A percentile compares a stretch with the other conserved stretches of the same genome.
Evolutionary conservation across 2,329 filamentous ascomycete species (phyloP).

Genomic region (Aspergillus quadricinctus): DNA sequence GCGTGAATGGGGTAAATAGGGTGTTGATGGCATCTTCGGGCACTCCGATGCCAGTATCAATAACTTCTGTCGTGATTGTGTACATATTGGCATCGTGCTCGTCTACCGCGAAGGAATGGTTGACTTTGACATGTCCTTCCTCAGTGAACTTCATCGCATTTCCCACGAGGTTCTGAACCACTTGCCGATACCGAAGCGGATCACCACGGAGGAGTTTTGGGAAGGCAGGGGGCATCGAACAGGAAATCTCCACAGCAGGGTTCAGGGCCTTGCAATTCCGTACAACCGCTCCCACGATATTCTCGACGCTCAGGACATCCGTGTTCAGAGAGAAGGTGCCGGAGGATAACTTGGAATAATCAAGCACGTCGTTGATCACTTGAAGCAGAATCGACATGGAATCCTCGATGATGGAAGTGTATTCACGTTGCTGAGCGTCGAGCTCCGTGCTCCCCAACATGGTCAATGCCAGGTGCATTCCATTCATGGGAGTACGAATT

Average conservation of each 20-base stretch:
- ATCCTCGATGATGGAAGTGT: conserved; percentile 55
- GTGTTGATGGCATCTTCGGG: conserved; percentile 41
- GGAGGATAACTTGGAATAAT: conserved; percentile 60
- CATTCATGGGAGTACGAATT: conserved; percentile 62
- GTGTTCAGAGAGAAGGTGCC: conserved; percentile 56
- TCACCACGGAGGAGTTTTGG: conserved; percentile 53
- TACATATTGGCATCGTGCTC: conserved; percentile 38
- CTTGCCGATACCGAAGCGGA: conserved; percentile 57
- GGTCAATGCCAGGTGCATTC: conserved; percentile 56
- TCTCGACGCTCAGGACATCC: conserved; percentile 48
- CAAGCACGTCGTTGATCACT: conserved; percentile 63
- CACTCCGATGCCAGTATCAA: conserved; percentile 54
- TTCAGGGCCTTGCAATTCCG: conserved; percentile 48
- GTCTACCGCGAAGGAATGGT: conserved; percentile 38
- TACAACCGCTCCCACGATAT: conserved; percentile 46
- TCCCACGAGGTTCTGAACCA: conserved; percentile 58
- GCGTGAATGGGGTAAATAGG: conserved; percentile 55
- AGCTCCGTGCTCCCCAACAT: conserved; percentile 54
- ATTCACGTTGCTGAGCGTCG: conserved; percentile 53
- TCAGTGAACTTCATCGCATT: conserved; percentile 63
- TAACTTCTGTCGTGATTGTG: conserved; percentile 49
- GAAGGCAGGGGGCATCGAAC: conserved; percentile 43
- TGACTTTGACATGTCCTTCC: conserved; percentile 48
- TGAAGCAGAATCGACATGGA: conserved; percentile 56
- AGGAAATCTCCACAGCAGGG: conserved; percentile 45